Base-by-base conservation (phyloP, 2,329 filamentous ascomycete species). In the Periconia sp. region DNA sequence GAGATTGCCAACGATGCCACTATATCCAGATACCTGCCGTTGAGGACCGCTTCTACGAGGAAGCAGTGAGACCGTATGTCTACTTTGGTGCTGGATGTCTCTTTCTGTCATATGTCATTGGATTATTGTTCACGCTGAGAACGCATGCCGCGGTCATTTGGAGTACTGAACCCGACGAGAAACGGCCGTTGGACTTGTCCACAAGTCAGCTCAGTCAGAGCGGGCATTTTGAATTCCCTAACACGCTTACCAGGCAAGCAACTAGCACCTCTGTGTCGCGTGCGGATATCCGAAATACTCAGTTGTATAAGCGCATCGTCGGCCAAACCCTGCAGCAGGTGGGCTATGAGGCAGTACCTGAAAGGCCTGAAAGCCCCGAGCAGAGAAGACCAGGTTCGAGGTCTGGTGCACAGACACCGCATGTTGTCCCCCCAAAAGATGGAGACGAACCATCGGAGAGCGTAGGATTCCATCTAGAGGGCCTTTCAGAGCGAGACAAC, bases 121-220 rank as follows among this genome's bases (percentile, higher is more conserved):
- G 94, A 17, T 78, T 99, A 11, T 89, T 94, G 79, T 99, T 99
- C 71, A 99, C 94, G 1, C 80, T 99, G 15, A 83, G 94, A 52
- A 99, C 94, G 0, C 94, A 99, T 66, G 94, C 94, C 4, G 92
- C 95, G 4, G 88, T 96, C 32, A 99, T 99, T 54, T 99, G 94
- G 94, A 94, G 91, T 60, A 87, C 82, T 7, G 92, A 96, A 52
- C 58, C 72, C 1, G 76, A 78, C 42, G 76, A 78, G 49, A 78
- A 78, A 67, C 77, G 74, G 58, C 38, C 64, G 1, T 52, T 63
- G 26, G 72, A 75, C 33, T 68, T 73, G 46, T 52, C 61, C 17
- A 54, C 59, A 12, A 71, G 64, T 40, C 61, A 63, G 25, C 54
- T 71, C 17, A 65, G 58, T 36, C 54, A 56, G 25, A 69, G 61